These are phyloP conservation scores for Kwoniella shivajii DNA, from an alignment of 1,284 basidiomycete species.

Conservation along the genomic window DNA sequence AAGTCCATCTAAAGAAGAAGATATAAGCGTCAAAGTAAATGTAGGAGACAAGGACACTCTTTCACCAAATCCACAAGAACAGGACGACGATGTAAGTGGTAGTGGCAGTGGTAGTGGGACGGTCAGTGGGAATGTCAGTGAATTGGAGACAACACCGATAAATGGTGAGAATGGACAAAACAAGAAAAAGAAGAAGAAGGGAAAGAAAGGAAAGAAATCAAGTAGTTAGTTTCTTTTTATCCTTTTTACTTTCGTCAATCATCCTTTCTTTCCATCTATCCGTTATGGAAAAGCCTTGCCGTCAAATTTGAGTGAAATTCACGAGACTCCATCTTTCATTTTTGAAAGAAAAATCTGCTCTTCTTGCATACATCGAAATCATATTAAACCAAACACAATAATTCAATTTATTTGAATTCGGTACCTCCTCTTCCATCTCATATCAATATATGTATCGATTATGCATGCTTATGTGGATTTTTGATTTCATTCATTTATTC, in stretches of 20 bases:
- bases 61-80: background rate
- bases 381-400: too few relatives aligned
- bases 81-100: background rate
- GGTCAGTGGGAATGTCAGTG: background rate
- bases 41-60: background rate
- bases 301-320: too few relatives aligned
- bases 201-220: slow-evolving; percentile 5
- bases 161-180: background rate
- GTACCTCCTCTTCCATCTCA: too few relatives aligned
- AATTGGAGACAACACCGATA: background rate
- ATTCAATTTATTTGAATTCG: too few relatives aligned
- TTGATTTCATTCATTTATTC: background rate
- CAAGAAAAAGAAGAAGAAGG: slow-evolving; percentile 6
- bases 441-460: slow-evolving; percentile 8
- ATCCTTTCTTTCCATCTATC: background rate
- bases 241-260: background rate
- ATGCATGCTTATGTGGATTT: slow-evolving; percentile 2
- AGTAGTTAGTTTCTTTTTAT: slow-evolving; percentile 11
- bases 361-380: too few relatives aligned
- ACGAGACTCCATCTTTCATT: too few relatives aligned
- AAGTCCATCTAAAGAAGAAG: background rate
- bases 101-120: slow-evolving; percentile 1
- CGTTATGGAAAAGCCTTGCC: too few relatives aligned
- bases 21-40: background rate
- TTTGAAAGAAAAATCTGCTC: too few relatives aligned